Evolutionary conservation across 108 stramenopile genomes (phyloP), one percentile per base, ranked within the genome.

Genomic region (Nitzschia putrida): DNA sequence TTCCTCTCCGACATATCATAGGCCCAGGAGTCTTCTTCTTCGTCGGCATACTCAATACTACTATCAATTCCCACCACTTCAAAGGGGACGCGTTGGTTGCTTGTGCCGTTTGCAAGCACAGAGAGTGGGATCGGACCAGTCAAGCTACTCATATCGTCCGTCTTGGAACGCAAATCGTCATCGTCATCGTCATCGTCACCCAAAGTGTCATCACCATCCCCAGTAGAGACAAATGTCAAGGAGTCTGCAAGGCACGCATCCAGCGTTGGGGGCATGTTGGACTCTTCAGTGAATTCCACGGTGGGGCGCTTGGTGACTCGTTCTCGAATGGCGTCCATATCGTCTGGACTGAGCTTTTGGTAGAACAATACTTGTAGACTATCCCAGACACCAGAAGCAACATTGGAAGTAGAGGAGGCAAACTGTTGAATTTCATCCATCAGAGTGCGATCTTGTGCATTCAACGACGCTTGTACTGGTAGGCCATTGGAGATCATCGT

Each of bases 371-470:
- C 23, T 38, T 63, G 61, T 3, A 63, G 14, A 12, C 22, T 37
- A 9, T 37, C 37, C 44, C 42, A 63, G 23, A 47, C n/a, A 47
- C 20, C n/a, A 9, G 40, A 13, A 13, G 61, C 61, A 44, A 40
- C 8, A 39, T 63, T 63, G 24, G 25, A n/a, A 39, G 58, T 38
- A 14, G 29, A 12, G 12, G 58, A 25, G 4, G 44, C 61, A 14
- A 47, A 40, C 7, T 63, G 43, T 4, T 43, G 61, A 23, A 63
- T 34, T 34, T 34, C 29, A 22, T 64, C 53, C 74, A 91, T 40
- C 23, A 93, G 81, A 34, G 29, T 34, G 29, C 29, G 29, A 34
- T 34, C 29, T 34, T 34, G 29, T 34, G 29, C 4, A 34, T 34
- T 34, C 29, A 34, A 34, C 29, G 29, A 1, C 29, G 29, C 29